Percentiles rank a stretch among this genome's conserved stretches.
These are phyloP conservation scores for Aspergillus latus DNA, from an alignment of 2,329 filamentous ascomycete species.

Conservation along the genomic window DNA sequence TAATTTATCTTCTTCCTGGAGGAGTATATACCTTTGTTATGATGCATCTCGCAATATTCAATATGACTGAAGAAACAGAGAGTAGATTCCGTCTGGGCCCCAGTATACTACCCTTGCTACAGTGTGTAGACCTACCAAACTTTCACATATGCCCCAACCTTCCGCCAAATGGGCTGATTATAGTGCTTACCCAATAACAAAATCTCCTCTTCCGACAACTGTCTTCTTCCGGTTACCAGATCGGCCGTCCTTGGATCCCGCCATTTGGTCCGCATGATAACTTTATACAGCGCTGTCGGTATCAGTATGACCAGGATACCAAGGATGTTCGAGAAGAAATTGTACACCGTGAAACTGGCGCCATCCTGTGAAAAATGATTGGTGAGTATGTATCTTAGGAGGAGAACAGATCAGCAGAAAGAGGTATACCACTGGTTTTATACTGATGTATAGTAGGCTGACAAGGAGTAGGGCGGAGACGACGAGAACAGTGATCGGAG, in stretches of 20 bases:
- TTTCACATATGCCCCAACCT: conserved; percentile 9
- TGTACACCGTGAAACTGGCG: conserved; percentile 5
- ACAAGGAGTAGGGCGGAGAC: conserved; percentile 1
- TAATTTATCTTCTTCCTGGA: not conserved
- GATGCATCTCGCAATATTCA: not conserved
- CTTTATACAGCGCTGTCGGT: conserved; percentile 4
- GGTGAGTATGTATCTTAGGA: not conserved
- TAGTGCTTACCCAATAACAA: conserved; percentile 11
- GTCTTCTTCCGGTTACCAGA: conserved; percentile 5
- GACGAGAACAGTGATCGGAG: conserved; percentile 16
- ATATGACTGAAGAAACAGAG: no score
- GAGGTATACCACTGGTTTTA: conserved; percentile 2
- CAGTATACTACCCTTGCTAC: not conserved
- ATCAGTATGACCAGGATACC: conserved; percentile 7
- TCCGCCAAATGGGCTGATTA: conserved; percentile 9
- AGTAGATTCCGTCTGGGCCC: no score
- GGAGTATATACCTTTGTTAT: not conserved
- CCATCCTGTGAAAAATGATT: not conserved
- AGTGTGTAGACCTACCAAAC: conserved; percentile 5
- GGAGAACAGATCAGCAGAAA: not conserved
- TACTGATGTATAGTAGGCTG: conserved; percentile 3
- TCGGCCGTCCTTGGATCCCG: conserved; percentile 5
- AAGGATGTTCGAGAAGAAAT: conserved; percentile 13
- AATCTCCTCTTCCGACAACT: conserved; percentile 1
- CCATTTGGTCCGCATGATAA: conserved; percentile 10